Evolutionary conservation across 2,329 filamentous ascomycete genomes (phyloP), one percentile per base, ranked within the genome.

Genomic region (Penicillium freii): DNA sequence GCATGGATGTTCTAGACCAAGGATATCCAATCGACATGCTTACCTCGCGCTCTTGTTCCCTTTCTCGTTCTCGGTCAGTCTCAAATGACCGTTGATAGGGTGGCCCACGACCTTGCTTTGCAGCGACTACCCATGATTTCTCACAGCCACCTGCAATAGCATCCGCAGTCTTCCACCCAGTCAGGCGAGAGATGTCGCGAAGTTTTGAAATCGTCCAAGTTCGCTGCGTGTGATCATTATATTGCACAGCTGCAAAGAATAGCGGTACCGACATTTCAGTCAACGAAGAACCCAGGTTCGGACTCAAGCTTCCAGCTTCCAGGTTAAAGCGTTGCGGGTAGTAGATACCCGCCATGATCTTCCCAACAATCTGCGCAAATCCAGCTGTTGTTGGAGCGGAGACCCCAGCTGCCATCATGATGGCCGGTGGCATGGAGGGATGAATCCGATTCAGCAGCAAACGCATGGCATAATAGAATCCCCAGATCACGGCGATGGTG

Each of bases 181-280:
- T 96, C 8, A 94, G 80, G 1, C 87, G 84, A 2, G 89, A 85
- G 39, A 96, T 87, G 65, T 91, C 87, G 64, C 86, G 83, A 54
- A 97, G 81, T 29, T 89, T 85, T 34, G 82, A 81, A 61, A 97
- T 82, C 0, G 88, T 84, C 90, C 91, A 96, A 56, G 84, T 82
- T 1, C 94, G 86, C 68, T 97, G 92, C 0, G 75, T 78, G 5
- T 85, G 72, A 58, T 90, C 84, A 66, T 85, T 85, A 71, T 87
- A 95, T 81, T 96, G 80, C 11, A 97, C 85, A 4, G 85, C 93
- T 1, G 92, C 89, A 60, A 97, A 91, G 76, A 97, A 97, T 1
- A 96, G 78, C 5, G 88, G 86, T 67, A 97, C 89, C 4, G 86
- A 87, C 65, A 86, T 85, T 74, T 97, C 93, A 57, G 91, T 91